phyloP scores from a whole-genome alignment of 2,329 filamentous ascomycete genomes.

The Polychaeton citri region DNA sequence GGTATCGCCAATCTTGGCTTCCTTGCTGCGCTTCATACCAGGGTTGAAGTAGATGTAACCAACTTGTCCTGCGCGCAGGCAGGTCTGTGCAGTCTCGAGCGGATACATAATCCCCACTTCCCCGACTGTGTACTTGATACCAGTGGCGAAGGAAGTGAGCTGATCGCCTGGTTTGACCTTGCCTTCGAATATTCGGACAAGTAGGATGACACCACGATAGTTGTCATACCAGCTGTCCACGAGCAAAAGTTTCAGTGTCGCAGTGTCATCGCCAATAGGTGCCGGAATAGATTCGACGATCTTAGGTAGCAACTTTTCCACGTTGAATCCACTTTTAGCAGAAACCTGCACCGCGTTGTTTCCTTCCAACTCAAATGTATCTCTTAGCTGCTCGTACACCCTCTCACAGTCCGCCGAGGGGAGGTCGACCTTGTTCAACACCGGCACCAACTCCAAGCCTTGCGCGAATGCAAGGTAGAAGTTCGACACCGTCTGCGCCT shows the following conservation, averaged over 20 bases:
- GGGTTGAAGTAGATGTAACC: constrained; percentile 97
- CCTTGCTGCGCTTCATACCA: constrained; percentile 92
- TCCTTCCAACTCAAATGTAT: constrained; percentile 76
- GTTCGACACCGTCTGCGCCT: constrained; percentile 96
- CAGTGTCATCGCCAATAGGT: constrained; percentile 58
- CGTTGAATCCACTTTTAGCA: constrained; percentile 86
- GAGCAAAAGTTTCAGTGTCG: constrained; percentile 69
- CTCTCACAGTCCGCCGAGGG: constrained; percentile 76
- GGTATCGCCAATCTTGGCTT: constrained; percentile 92
- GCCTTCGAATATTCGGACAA: constrained; percentile 87
- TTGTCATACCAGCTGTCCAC: constrained; percentile 98
- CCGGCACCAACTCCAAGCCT: constrained; percentile 71
- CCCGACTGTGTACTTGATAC: constrained; percentile 79
- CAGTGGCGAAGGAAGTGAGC: constrained; percentile 77
- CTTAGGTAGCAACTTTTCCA: constrained; percentile 66
- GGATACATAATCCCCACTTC: constrained; percentile 97
- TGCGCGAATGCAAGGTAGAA: constrained; percentile 96
- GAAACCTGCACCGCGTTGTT: constrained; percentile 66
- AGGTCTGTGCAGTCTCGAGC: constrained; percentile 64
- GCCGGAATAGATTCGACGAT: constrained; percentile 77
- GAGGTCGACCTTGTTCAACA: constrained; percentile 95
- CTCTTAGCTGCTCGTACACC: constrained; percentile 73
- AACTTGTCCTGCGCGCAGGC: constrained; percentile 80
- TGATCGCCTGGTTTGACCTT: constrained; percentile 69
- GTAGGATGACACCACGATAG: constrained; percentile 82